Conservation (phyloP, 768 basidiomycete genomes). For the Russula griseocarnosa region DNA sequence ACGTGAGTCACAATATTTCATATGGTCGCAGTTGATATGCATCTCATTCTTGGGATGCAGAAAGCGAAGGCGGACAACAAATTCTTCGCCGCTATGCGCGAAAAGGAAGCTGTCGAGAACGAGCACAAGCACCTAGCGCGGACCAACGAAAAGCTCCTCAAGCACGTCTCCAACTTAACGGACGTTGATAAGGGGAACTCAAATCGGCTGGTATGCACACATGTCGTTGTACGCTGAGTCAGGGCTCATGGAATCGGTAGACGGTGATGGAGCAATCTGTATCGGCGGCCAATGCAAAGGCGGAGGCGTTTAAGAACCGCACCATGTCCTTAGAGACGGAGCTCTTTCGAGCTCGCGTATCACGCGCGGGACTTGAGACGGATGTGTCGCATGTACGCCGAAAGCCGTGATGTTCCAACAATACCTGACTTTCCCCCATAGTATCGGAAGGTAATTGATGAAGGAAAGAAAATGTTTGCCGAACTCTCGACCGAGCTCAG, state of each 20-base stretch:
- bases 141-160: conserved; percentile 54
- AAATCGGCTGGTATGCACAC: conserved; percentile 53
- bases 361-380: conserved; percentile 2
- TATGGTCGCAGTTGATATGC: background rate
- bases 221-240: background rate
- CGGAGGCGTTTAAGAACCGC: conserved; percentile 10
- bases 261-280: conserved; percentile 24
- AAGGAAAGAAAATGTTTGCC: conserved; percentile 6
- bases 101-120: conserved; percentile 75
- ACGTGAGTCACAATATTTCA: conserved; percentile 47
- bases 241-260: conserved; percentile 6
- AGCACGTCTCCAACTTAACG: conserved; percentile 59
- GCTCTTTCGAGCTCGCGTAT: conserved; percentile 12
- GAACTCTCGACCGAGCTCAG: conserved; percentile 10
- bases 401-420: background rate
- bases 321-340: background rate
- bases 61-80: conserved; percentile 97
- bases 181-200: conserved; percentile 60
- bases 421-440: background rate
- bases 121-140: conserved; percentile 65
- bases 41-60: conserved; percentile 40
- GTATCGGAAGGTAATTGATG: conserved; percentile 11
- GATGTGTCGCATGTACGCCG: conserved; percentile 14
- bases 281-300: background rate
- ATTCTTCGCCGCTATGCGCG: conserved; percentile 84